These are phyloP conservation scores for Capsicum pubescens DNA, from an alignment of 257 asterid species.

Conservation along the genomic window DNA sequence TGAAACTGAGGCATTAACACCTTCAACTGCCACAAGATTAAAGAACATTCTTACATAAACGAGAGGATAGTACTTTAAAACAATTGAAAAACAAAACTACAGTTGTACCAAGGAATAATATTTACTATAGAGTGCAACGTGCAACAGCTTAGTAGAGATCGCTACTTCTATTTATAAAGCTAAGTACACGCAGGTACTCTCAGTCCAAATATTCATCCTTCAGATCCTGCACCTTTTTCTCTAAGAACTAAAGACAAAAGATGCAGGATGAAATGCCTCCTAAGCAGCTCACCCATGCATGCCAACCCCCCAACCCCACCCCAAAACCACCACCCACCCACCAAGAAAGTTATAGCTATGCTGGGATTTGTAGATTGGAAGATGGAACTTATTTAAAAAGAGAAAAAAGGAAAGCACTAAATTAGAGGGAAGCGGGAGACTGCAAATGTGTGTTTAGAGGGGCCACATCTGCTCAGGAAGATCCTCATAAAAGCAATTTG, in stretches of 20 bases:
- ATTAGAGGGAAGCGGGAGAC: neutral
- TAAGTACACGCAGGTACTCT: neutral
- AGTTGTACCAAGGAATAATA: conserved; percentile 16
- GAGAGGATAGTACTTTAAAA: conserved; percentile 21
- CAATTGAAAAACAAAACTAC: conserved; percentile 5
- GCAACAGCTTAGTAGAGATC: neutral
- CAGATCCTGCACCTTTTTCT: neutral
- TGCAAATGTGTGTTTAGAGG: neutral
- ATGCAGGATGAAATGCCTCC: conserved; percentile 3
- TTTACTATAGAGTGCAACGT: neutral
- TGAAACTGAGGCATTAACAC: conserved; percentile 51
- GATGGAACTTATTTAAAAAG: neutral
- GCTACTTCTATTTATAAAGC: neutral
- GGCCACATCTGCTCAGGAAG: neutral
- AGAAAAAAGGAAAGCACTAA: conserved; percentile 1
- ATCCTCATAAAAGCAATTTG: conserved; percentile 10
- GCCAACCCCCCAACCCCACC: neutral
- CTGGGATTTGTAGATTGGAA: conserved; percentile 12
- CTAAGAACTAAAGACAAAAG: neutral
- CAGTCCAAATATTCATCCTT: neutral
- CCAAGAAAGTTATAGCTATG: neutral
- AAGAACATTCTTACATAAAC: conserved; percentile 3
- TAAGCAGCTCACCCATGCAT: conserved; percentile 10
- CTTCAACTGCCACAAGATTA: conserved; percentile 61
- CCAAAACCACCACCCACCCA: neutral